Evolutionary conservation across 306 rosid species (phyloP).

Genomic region (Castanospermum australe): DNA sequence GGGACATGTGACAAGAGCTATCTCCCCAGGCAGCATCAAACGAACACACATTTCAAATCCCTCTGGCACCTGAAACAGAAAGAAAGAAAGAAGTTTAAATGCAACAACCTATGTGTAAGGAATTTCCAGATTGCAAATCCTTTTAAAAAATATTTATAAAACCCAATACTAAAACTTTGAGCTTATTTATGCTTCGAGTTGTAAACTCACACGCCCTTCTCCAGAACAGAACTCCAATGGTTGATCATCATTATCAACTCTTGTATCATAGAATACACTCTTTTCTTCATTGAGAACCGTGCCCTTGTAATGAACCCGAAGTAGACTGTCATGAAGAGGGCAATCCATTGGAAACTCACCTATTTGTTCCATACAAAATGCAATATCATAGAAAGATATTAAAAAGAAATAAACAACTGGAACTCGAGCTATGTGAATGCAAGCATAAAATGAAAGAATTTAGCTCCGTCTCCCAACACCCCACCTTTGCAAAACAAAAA

Average conservation of each 20-base stretch:
- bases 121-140: conserved; percentile 5
- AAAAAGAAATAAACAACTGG: conserved; percentile 3
- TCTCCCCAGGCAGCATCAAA: conserved; percentile 94
- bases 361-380: conserved; percentile 39
- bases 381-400: conserved; percentile 19
- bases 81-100: background rate
- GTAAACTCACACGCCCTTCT: conserved; percentile 90
- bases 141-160: background rate
- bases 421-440: background rate
- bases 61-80: conserved; percentile 68
- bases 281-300: conserved; percentile 69
- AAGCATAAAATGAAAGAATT: background rate
- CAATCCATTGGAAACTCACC: conserved; percentile 99
- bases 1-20: conserved; percentile 84
- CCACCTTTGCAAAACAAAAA: background rate
- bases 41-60: conserved; percentile 97
- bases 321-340: conserved; percentile 96
- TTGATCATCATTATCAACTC: conserved; percentile 78
- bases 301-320: conserved; percentile 90
- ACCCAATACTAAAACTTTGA: background rate
- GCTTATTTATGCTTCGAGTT: conserved; percentile 19
- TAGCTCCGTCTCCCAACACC: background rate
- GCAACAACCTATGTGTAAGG: background rate
- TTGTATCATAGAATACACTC: conserved; percentile 74
- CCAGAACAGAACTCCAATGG: conserved; percentile 96